Evolutionary conservation across 306 rosid genomes (phyloP), one percentile per base, ranked within the genome.

Genomic region (Parietaria judaica): DNA sequence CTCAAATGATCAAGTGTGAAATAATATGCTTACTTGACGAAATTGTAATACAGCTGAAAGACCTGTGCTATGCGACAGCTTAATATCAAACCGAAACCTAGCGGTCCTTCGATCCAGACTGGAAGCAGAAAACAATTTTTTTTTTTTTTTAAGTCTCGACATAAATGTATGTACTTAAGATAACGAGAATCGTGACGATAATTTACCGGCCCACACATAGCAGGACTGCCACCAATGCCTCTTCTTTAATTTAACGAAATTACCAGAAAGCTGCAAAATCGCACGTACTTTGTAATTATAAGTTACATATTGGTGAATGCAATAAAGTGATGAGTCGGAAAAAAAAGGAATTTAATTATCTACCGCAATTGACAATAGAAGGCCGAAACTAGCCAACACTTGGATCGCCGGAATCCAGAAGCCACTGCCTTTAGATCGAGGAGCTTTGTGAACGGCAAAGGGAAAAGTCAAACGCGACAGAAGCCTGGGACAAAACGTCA

Each of bases 21-120:
- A 66, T 49, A 6, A 15, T 60, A 58, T 70, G 63, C 86, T 86
- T 80, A 94, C 99, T 78, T 82, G 76, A 88, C 97, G 70, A 94
- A 94, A 54, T 85, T 84, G 75, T 66, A 83, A 75, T 84, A 88
- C 36, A 94, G 78, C 66, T 88, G 94, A 63, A 67, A 80, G 67
- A 94, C 86, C 71, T 94, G 99, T 10, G 90, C 70, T 71, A 84
- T 83, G 59, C 99, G 94, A 55, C 90, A 82, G 69, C 90, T 82
- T 68, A 94, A 73, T 68, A 94, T 76, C 82, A 94, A 84, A 72
- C 99, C 99, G 65, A 86, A 86, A 44, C 97, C 99, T 15, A 94
- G 73, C 14, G 95, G 95, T 58, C 94, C 99, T 81, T 88, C 95
- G 74, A 74, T 66, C 99, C 99, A 94, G 70, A 81, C 97, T 94